Evolutionary conservation across 345 rosid genomes (phyloP).

Genomic region (Noccaea bulbosa): DNA sequence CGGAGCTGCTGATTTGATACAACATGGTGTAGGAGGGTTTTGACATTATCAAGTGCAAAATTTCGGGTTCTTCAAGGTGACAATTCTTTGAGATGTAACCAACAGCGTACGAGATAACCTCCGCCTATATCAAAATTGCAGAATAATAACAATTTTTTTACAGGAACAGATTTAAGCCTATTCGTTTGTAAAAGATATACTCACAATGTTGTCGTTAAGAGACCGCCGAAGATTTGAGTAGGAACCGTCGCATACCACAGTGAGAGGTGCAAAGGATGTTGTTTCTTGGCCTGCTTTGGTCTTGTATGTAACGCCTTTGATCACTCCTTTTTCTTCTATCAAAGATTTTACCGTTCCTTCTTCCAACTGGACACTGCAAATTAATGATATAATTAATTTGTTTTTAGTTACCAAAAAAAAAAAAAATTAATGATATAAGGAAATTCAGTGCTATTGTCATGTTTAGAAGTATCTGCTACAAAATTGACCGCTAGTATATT

Average conservation of each 20-base stretch:
- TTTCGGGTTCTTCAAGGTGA: conserved; percentile 46
- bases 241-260: conserved; percentile 62
- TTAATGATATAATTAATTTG: conserved; percentile 3
- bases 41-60: conserved; percentile 46
- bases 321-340: conserved; percentile 54
- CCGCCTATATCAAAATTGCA: conserved; percentile 42
- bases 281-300: conserved; percentile 45
- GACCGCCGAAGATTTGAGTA: conserved; percentile 55
- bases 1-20: conserved; percentile 50
- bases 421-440: background rate
- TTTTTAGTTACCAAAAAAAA: too few species aligned
- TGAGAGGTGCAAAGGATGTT: conserved; percentile 54
- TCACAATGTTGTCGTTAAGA: conserved; percentile 52
- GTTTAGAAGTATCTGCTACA: background rate
- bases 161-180: too few species aligned
- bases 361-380: conserved; percentile 48
- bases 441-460: background rate
- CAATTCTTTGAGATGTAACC: conserved; percentile 52
- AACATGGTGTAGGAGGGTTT: conserved; percentile 50
- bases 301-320: conserved; percentile 55
- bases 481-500: background rate
- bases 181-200: background rate
- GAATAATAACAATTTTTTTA: background rate
- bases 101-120: conserved; percentile 44
- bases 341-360: conserved; percentile 58